A percentile compares a stretch with the other conserved stretches of the same genome.
These are phyloP conservation scores for Globisporangium apiculatum DNA, from an alignment of 352 stramenopile species.

Conservation along the genomic window DNA sequence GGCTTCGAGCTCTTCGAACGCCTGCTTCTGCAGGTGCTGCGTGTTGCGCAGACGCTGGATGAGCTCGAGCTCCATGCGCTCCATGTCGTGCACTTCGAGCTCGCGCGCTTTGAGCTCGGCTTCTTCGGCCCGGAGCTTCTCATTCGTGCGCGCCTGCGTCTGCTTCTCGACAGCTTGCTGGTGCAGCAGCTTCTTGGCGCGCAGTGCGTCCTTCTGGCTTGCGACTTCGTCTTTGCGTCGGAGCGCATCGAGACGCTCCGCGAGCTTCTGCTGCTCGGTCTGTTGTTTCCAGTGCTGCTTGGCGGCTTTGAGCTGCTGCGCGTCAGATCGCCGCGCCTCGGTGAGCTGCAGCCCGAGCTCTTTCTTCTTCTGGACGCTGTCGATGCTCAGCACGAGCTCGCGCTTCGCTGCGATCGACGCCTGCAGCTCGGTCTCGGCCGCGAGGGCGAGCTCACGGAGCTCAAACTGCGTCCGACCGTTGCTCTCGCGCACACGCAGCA, in stretches of 20 bases:
- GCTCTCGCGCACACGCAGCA: conserved; percentile 60
- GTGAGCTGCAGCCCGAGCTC: conserved; percentile 64
- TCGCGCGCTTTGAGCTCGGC: conserved; percentile 51
- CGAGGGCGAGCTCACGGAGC: conserved; percentile 46
- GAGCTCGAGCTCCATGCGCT: conserved; percentile 70
- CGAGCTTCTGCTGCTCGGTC: conserved; percentile 55
- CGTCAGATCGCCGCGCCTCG: conserved; percentile 51
- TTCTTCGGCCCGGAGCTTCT: conserved; percentile 63
- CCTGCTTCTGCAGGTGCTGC: conserved; percentile 80
- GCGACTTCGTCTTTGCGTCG: conserved; percentile 65
- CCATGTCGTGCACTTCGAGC: conserved; percentile 73
- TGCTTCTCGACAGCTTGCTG: conserved; percentile 70
- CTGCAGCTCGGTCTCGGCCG: conserved; percentile 59
- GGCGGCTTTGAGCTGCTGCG: conserved; percentile 73
- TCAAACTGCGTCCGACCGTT: conserved; percentile 58
- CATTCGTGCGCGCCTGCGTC: conserved; percentile 49
- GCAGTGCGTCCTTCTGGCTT: conserved; percentile 58
- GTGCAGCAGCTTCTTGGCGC: conserved; percentile 56
- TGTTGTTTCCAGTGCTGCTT: conserved; percentile 74
- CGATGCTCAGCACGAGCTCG: conserved; percentile 69
- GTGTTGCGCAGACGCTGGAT: conserved; percentile 79
- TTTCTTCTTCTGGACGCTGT: conserved; percentile 79
- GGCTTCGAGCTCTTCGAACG: conserved; percentile 77
- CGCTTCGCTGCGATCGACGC: conserved; percentile 64
- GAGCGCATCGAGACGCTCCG: conserved; percentile 57